A percentile compares a stretch with the other conserved stretches of the same genome.
phyloP scores from a whole-genome alignment of 129 eudicot species.

The Centaurea solstitialis region DNA sequence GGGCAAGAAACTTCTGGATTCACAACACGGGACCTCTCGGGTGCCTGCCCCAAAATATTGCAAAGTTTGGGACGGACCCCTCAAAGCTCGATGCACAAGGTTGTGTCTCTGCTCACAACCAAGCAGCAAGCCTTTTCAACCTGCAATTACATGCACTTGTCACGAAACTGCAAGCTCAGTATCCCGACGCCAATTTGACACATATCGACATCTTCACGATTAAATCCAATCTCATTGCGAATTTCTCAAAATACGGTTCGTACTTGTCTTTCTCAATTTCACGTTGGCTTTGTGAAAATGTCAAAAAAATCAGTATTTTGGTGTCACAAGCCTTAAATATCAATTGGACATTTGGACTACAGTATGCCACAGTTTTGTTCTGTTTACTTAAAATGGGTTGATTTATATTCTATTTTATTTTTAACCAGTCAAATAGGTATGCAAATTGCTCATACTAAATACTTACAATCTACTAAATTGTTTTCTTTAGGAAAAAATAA shows the following conservation, averaged over 20 bases:
- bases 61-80: conserved; percentile 71
- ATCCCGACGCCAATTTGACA: conserved; percentile 58
- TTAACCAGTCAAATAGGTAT: background rate
- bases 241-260: conserved; percentile 79
- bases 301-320: conserved; percentile 1
- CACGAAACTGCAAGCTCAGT: conserved; percentile 65
- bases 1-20: conserved; percentile 85
- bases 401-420: background rate
- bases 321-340: conserved; percentile 1
- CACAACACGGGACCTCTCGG: conserved; percentile 96
- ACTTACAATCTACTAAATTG: background rate
- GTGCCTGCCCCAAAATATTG: conserved; percentile 76
- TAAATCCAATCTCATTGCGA: conserved; percentile 73
- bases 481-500: background rate
- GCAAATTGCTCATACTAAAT: background rate
- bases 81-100: conserved; percentile 73
- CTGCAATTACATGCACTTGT: conserved; percentile 76
- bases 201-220: conserved; percentile 69
- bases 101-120: conserved; percentile 69
- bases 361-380: background rate
- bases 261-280: background rate
- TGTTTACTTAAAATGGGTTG: background rate
- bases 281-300: background rate
- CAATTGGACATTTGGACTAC: background rate
- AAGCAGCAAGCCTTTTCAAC: conserved; percentile 75